Evolutionary conservation across 2,329 filamentous ascomycete species (phyloP).

Genomic region (Rhynchosporium secalis): DNA sequence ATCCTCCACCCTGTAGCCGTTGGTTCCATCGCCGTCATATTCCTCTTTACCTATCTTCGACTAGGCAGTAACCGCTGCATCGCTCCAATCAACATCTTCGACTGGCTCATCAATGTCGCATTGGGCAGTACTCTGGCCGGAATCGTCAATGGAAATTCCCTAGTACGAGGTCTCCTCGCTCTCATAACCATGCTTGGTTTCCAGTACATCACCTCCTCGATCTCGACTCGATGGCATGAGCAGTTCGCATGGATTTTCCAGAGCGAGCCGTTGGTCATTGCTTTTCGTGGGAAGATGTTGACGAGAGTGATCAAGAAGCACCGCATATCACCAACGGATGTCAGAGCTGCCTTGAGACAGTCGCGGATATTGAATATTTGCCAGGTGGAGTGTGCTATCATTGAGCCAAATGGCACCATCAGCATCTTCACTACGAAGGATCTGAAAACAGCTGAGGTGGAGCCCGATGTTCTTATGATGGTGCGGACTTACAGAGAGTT

Average conservation of each 20-base stretch:
- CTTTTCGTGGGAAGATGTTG: conserved; percentile 14
- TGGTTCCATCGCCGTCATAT: conserved; percentile 7
- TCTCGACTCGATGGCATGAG: conserved; percentile 8
- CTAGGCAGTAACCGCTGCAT: conserved; percentile 18
- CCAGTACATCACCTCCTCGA: conserved; percentile 15
- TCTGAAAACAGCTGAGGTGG: too few relatives aligned
- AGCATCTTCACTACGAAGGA: too few relatives aligned
- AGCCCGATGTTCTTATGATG: too few relatives aligned
- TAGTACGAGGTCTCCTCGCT: conserved; percentile 15
- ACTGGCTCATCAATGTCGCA: conserved; percentile 16
- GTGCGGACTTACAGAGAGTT: too few relatives aligned
- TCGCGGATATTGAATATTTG: conserved; percentile 6
- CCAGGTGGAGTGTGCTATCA: too few relatives aligned
- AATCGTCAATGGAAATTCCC: conserved; percentile 18
- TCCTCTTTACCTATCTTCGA: conserved; percentile 13
- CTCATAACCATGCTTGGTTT: conserved; percentile 16
- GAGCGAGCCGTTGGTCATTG: conserved; percentile 11
- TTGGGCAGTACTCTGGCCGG: conserved; percentile 16
- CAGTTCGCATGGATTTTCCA: conserved; percentile 14
- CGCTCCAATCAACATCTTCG: conserved; percentile 17
- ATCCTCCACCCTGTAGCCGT: conserved; percentile 15
- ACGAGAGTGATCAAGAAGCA: conserved; percentile 10
- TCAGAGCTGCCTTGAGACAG: conserved; percentile 14
- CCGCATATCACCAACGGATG: conserved; percentile 12
- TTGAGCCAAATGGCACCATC: too few relatives aligned